These are phyloP conservation scores for Pythium periplocum DNA, from an alignment of 352 stramenopile genomes.

Conservation along the genomic window DNA sequence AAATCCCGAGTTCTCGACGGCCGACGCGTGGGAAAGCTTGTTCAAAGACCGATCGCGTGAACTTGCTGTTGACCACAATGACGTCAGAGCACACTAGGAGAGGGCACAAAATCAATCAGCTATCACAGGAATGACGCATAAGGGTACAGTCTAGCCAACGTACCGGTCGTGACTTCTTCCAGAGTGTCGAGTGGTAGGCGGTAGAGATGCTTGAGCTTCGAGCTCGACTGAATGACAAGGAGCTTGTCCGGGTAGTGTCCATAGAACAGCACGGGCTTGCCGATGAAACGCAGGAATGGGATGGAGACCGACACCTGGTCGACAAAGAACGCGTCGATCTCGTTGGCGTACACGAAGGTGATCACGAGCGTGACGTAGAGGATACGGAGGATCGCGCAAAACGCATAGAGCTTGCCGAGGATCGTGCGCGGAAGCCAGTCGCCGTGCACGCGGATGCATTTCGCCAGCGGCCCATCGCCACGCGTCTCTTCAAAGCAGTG, in stretches of 20 bases:
- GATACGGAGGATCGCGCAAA: conserved; percentile 93
- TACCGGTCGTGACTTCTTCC: conserved; percentile 84
- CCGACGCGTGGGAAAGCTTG: conserved; percentile 82
- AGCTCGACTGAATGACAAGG: conserved; percentile 65
- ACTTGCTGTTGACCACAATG: conserved; percentile 96
- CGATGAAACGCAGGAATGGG: conserved; percentile 62
- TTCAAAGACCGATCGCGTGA: conserved; percentile 90
- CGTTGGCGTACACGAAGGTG: conserved; percentile 25
- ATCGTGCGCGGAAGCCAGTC: conserved; percentile 93
- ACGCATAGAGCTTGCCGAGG: conserved; percentile 82
- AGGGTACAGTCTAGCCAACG: too few relatives aligned
- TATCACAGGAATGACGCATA: too few relatives aligned
- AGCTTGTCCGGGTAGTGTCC: conserved; percentile 99
- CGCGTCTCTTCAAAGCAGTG: conserved; percentile 96
- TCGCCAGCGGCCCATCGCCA: conserved; percentile 65
- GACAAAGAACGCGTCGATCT: conserved; percentile 75
- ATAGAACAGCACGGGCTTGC: conserved; percentile 95
- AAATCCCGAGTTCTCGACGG: conserved; percentile 63
- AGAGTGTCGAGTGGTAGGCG: conserved; percentile 88
- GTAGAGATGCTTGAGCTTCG: conserved; percentile 84
- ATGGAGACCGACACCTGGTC: conserved; percentile 81
- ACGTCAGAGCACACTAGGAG: conserved; percentile 73
- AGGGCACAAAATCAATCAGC: too few relatives aligned
- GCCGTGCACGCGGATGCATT: conserved; percentile 86
- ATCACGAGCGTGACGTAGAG: conserved; percentile 88